These are phyloP conservation scores for Colletotrichum magnum DNA, from an alignment of 2,329 filamentous ascomycete species.

Conservation along the genomic window DNA sequence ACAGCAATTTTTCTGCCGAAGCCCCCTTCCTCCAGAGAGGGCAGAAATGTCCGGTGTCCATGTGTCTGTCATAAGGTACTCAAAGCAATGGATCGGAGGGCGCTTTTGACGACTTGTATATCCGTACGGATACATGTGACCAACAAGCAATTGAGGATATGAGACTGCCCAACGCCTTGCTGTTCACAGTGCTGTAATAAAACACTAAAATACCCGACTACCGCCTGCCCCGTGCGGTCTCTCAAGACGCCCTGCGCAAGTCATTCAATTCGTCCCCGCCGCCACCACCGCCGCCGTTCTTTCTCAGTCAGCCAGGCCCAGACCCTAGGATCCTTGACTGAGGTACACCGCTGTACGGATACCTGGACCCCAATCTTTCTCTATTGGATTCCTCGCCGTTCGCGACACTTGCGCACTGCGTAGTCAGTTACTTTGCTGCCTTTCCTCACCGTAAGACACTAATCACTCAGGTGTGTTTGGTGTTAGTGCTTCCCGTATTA, in stretches of 20 bases:
- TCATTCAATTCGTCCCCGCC: background rate
- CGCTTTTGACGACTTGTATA: no score
- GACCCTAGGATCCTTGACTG: background rate
- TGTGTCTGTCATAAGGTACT: no score
- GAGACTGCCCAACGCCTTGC: background rate
- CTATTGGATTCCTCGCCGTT: no score
- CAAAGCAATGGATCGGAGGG: no score
- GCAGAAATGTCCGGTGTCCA: background rate
- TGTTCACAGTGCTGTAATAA: background rate
- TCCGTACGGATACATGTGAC: no score
- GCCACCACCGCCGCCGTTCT: background rate
- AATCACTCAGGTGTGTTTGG: no score
- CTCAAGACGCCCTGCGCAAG: slow-evolving; percentile 3
- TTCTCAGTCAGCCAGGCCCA: slow-evolving; percentile 3
- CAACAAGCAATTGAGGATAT: no score
- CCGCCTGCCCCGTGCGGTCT: background rate
- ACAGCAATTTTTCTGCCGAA: background rate
- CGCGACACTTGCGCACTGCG: no score
- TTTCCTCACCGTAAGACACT: no score
- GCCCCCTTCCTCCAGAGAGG: background rate
- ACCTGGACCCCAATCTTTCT: no score
- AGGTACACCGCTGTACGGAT: background rate
- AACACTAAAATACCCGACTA: slow-evolving; percentile 3
- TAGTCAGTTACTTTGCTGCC: no score
- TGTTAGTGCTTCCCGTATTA: no score